phyloP scores from a whole-genome alignment of 2,329 filamentous ascomycete genomes.

The Chalara sp. region DNA sequence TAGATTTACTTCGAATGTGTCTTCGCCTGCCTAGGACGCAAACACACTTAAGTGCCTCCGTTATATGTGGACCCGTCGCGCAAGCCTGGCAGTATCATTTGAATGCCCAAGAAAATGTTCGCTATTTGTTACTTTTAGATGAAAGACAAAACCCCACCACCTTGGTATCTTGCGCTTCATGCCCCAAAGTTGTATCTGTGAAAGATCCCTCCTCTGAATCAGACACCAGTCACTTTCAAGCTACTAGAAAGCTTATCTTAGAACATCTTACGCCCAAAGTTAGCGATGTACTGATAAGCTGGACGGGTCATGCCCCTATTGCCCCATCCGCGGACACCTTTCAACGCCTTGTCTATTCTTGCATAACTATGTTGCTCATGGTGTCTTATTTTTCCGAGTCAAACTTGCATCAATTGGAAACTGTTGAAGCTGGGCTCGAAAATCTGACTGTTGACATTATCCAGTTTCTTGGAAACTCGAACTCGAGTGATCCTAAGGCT shows the following conservation, averaged over 20 bases:
- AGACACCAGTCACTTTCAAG: conserved; percentile 22
- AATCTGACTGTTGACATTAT: conserved; percentile 16
- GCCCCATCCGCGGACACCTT: conserved; percentile 22
- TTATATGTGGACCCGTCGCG: conserved; percentile 21
- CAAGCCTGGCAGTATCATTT: conserved; percentile 26
- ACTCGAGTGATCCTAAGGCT: conserved; percentile 10
- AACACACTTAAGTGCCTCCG: conserved; percentile 1
- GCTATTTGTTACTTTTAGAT: conserved; percentile 50
- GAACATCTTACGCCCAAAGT: conserved; percentile 25
- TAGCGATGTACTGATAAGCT: conserved; percentile 18
- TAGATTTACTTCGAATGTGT: conserved; percentile 63
- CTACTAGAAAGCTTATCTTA: conserved; percentile 22
- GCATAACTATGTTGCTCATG: conserved; percentile 19
- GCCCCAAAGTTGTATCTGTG: conserved; percentile 11
- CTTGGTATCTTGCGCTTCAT: conserved; percentile 13
- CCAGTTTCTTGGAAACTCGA: conserved; percentile 11
- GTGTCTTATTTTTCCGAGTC: conserved; percentile 17
- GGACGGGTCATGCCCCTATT: conserved; percentile 17
- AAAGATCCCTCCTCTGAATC: conserved; percentile 9
- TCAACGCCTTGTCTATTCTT: conserved; percentile 20
- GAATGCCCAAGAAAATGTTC: conserved; percentile 36
- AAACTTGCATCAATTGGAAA: conserved; percentile 9
- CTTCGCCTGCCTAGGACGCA: conserved; percentile 42
- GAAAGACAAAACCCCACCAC: not conserved
- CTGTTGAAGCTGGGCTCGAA: conserved; percentile 12